A percentile compares a stretch with the other conserved stretches of the same genome.
Conservation (phyloP, 208 protist genomes). For the Angomonas deanei region DNA sequence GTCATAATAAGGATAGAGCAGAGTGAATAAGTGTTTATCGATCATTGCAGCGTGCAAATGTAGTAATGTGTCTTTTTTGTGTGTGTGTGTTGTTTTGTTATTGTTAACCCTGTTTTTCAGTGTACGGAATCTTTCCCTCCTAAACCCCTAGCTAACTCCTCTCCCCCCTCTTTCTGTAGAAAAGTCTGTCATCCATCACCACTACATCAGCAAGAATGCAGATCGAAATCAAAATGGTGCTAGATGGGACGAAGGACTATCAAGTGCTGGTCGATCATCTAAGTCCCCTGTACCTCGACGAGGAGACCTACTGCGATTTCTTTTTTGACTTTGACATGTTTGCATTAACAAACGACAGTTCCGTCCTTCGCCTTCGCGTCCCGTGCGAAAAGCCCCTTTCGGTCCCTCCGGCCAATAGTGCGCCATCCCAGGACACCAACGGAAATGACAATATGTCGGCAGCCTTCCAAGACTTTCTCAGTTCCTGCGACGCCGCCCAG, state of each 20-base stretch:
- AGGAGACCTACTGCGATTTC: constrained; percentile 55
- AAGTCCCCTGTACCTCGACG: constrained; percentile 17
- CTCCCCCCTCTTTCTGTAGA: background rate
- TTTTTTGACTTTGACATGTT: constrained; percentile 67
- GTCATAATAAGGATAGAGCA: background rate
- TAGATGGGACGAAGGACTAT: constrained; percentile 34
- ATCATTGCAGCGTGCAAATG: background rate
- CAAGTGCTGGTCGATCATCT: constrained; percentile 22
- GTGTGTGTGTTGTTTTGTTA: background rate
- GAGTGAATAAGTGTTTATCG: no score
- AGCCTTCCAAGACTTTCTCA: background rate
- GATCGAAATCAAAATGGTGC: constrained; percentile 58
- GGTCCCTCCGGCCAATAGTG: background rate
- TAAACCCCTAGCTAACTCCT: background rate
- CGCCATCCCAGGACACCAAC: background rate
- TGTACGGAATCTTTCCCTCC: background rate
- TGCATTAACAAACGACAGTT: constrained; percentile 23
- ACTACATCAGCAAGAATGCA: constrained; percentile 29
- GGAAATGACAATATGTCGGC: background rate
- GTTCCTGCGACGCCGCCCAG: background rate
- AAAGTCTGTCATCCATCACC: no score
- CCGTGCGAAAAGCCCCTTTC: constrained; percentile 15
- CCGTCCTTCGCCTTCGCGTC: constrained; percentile 63
- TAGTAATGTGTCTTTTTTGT: background rate
- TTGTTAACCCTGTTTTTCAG: background rate